phyloP scores from a whole-genome alignment of 345 rosid genomes.

The Alliaria petiolata region DNA sequence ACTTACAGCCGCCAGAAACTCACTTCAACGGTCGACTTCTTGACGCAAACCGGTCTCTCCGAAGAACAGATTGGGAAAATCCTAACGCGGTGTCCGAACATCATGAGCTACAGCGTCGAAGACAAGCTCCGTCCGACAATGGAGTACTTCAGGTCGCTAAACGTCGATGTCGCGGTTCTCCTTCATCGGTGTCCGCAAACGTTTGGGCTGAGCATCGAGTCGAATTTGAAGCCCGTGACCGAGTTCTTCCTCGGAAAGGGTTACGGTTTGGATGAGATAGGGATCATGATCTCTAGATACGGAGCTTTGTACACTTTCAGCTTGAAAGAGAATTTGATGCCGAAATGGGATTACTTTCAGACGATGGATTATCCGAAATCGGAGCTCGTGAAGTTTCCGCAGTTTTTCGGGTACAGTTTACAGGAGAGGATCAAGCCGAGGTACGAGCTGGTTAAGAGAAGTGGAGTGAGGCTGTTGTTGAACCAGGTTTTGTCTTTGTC shows the following conservation, averaged over 20 bases:
- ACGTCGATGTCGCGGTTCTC: constrained; percentile 63
- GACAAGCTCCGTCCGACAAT: constrained; percentile 77
- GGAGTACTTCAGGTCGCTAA: constrained; percentile 60
- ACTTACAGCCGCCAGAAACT: constrained; percentile 82
- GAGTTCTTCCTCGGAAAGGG: constrained; percentile 72
- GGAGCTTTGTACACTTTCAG: constrained; percentile 80
- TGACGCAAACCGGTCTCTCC: constrained; percentile 62
- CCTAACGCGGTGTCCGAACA: constrained; percentile 68
- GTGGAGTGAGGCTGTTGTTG: constrained; percentile 59
- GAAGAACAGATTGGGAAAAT: constrained; percentile 63
- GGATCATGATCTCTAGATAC: constrained; percentile 69
- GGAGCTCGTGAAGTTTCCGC: constrained; percentile 84
- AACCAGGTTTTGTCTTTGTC: constrained; percentile 74
- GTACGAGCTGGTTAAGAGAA: constrained; percentile 56
- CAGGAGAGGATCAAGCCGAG: constrained; percentile 84
- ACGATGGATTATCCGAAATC: constrained; percentile 73
- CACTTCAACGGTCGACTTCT: constrained; percentile 57
- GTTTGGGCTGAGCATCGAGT: constrained; percentile 79
- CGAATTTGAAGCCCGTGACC: constrained; percentile 72
- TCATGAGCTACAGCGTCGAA: constrained; percentile 73
- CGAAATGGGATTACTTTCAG: constrained; percentile 90
- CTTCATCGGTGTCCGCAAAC: constrained; percentile 71
- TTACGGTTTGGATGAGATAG: constrained; percentile 53
- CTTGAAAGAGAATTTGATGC: constrained; percentile 62
- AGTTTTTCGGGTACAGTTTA: constrained; percentile 87